Evolutionary conservation across 2,329 filamentous ascomycete genomes (phyloP), one percentile per base, ranked within the genome.

Genomic region (Ascochyta fabae): DNA sequence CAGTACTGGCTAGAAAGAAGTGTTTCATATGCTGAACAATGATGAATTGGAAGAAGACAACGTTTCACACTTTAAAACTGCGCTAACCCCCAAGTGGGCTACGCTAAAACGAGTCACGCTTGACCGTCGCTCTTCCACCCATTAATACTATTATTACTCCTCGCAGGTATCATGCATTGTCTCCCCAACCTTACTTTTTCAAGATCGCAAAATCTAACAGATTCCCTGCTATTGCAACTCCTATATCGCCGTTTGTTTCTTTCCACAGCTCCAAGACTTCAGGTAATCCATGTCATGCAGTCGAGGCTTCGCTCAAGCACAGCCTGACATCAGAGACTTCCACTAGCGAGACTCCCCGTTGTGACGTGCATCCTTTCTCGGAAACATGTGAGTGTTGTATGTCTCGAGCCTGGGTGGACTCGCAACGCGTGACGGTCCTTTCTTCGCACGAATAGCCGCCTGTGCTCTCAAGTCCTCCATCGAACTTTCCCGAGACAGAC

Each of bases 341-440:
- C 8, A 31, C 12, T 9, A 19, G 9, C 40, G 27, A 13, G 15
- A 26, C n/a, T 27, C 9, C 16, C 10, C 36, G 23, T 24, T 16
- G 12, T 27, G 16, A 26, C 27, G 22, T 10, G 4, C n/a, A 15
- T 59, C 55, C 38, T 52, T 59, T n/a, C 64, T 65, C 16, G 69
- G 71, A 34, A 73, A 73, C 53, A 71, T 57, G 35, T 72, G 64
- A 10, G 55, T 64, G 39, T 74, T 74, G 48, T 59, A 74, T 3
- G 70, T 59, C 48, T 59, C 41, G 29, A 55, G 24, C 4, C 24
- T 42, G 0, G 35, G 47, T n/a, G 53, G 47, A 19, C 36, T 41
- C 10, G 51, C 45, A 68, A 53, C 13, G 48, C 27, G 43, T 42
- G 26, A 0, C 42, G 56, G 41, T 22, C 47, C 33, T 31, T 40